These are phyloP conservation scores for Elasticomyces elasticus DNA, from an alignment of 495 filamentous ascomycete species.

Conservation along the genomic window DNA sequence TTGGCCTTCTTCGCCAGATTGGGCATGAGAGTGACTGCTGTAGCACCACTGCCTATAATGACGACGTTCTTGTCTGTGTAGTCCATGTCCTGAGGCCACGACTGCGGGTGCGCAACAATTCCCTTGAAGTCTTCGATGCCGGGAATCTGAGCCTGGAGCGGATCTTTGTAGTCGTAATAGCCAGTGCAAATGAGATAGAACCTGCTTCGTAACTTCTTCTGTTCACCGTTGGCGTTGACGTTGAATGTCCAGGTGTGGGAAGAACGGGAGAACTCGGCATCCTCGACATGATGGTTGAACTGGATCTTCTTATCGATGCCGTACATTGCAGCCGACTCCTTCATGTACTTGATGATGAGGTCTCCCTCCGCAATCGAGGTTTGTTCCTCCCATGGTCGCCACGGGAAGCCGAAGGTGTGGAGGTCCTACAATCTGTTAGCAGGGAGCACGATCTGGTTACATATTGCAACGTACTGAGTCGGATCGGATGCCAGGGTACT, in stretches of 20 bases:
- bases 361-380: slow-evolving; percentile 52
- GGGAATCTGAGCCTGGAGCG: slow-evolving; percentile 47
- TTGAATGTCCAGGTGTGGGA: slow-evolving; percentile 52
- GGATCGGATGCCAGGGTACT: slow-evolving; percentile 46
- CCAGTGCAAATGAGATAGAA: slow-evolving; percentile 57
- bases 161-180: slow-evolving; percentile 57
- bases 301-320: slow-evolving; percentile 55
- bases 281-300: slow-evolving; percentile 46
- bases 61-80: slow-evolving; percentile 42
- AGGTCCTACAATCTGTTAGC: slow-evolving; percentile 35
- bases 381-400: slow-evolving; percentile 52
- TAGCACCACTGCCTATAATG: slow-evolving; percentile 50
- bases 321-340: slow-evolving; percentile 45
- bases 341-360: slow-evolving; percentile 53
- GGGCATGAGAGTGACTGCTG: slow-evolving; percentile 47
- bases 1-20: slow-evolving; percentile 39
- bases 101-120: slow-evolving; percentile 50
- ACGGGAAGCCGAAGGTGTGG: slow-evolving; percentile 57
- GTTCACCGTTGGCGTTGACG: slow-evolving; percentile 41
- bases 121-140: slow-evolving; percentile 50
- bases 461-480: slow-evolving; percentile 44
- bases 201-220: slow-evolving; percentile 39
- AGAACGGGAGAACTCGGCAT: slow-evolving; percentile 50
- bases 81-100: slow-evolving; percentile 47
- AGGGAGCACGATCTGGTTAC: slow-evolving; percentile 38